Evolutionary conservation across 805 yeast species (phyloP), one percentile per base, ranked within the genome.

Genomic region (Sungouiella blattae): DNA sequence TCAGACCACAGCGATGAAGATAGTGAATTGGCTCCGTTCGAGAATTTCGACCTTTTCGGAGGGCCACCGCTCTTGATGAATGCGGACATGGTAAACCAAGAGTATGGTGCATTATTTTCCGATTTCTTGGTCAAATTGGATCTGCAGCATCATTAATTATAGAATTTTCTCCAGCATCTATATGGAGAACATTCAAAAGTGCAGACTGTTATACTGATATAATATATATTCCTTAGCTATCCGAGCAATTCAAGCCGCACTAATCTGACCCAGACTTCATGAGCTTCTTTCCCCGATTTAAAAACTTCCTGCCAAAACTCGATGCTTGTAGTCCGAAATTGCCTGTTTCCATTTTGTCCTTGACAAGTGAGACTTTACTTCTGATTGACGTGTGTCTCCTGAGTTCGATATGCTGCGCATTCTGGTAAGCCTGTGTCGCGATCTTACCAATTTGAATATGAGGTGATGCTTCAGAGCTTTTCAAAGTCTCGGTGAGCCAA

Each of bases 351-450:
- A 67, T 70, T 48, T 64, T 69, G 45, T 66, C 73, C 47, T 70
- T 71, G 5, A 77, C 77, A 39, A 71, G 71, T 14, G 71, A 71
- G 13, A 64, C 72, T 43, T 79, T 58, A 80, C 91, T 23, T 62
- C 85, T 40, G 14, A 47, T 46, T 5, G 49, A 46, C 2, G 47
- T 43, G 30, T 47, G 50, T 49, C 81, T 60, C 42, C 75, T 71
- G 36, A 71, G 61, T 34, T 77, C 77, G 43, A 66, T 71, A 47
- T 75, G 76, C 5, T 75, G 67, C 1, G 85, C 83, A 48, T 80
- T 78, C 25, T 76, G 78, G 53, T 80, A 81, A 1, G 87, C 87
- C 36, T 73, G 77, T 20, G 73, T 63, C 2, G 83, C 88, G 41
- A 78, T 72, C 13, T 67, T 67, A 0, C 80, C 79, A 32, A 73